Evolutionary conservation across 768 basidiomycete species (phyloP), one percentile per base, ranked within the genome.

Genomic region (Termitomyces sp.): DNA sequence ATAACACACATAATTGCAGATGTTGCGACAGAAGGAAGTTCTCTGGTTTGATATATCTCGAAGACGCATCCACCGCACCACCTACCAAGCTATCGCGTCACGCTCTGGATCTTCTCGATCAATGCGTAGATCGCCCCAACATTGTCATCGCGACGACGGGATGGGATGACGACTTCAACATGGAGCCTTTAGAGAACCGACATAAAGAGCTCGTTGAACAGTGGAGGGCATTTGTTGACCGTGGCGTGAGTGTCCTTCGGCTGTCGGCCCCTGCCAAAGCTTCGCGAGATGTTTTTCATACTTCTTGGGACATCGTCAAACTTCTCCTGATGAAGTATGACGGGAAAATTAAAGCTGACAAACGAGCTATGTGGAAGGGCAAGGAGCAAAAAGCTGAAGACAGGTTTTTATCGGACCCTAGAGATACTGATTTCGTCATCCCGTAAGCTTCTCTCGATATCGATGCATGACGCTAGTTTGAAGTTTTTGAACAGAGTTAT

Each of bases 21-120:
- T 45, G 35, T 31, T 44, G 38, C 8, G 45, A 53, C 30, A 47
- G 45, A 41, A 58, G 50, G 38, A 58, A 53, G 50, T 49, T 61
- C 21, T 52, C 60, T 43, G 60, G 60, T 26, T 38, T 61, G 40
- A 53, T 61, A 30, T 55, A 58, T 37, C 54, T 61, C 8, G 57
- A 61, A 33, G 50, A 55, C 35, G 33, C 47, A 10, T 49, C 57
- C 6, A 49, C 21, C n/a, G 4, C 21, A 5, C 37, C 42, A n/a
- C 50, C 54, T 19, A 31, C 31, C 9, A 58, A 61, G 28, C 23
- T 51, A 35, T 51, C 56, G 17, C 50, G 50, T 19, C 40, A 37
- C 33, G 40, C 45, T 21, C 40, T 52, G 19, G 56, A 61, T 26
- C 40, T 51, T 5, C 44, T 61, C 1, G 57, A 61, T 23, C 57